A percentile compares a stretch with the other conserved stretches of the same genome.
Conservation (phyloP, 257 asterid species). For the Solanum pinnatisectum region DNA sequence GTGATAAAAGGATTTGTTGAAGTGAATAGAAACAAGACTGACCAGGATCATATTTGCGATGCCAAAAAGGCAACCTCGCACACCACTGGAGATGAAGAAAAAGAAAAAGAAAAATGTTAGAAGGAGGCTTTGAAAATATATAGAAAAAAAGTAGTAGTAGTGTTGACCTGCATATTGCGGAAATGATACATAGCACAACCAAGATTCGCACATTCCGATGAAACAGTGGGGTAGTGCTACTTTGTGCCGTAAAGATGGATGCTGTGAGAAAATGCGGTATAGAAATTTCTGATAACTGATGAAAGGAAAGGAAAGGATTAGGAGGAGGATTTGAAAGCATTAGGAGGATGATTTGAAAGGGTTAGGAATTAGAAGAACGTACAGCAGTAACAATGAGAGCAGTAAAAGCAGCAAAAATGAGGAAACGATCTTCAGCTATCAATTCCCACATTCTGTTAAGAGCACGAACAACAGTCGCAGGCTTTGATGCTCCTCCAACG, state of each 20-base stretch:
- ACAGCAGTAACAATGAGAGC: constrained; percentile 78
- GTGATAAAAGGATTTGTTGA: not conserved
- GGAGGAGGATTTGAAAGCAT: not conserved
- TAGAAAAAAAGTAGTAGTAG: constrained; percentile 2
- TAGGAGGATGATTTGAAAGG: not conserved
- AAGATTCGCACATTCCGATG: constrained; percentile 62
- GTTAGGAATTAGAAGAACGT: constrained; percentile 22
- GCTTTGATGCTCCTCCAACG: constrained; percentile 49
- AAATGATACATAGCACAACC: constrained; percentile 49
- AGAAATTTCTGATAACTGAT: constrained; percentile 73
- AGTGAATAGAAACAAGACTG: constrained; percentile 19
- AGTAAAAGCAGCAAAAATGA: constrained; percentile 60
- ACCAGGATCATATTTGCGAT: constrained; percentile 95
- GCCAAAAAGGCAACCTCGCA: constrained; percentile 80
- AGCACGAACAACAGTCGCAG: constrained; percentile 79
- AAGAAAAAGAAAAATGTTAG: not conserved
- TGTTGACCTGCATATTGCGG: constrained; percentile 93
- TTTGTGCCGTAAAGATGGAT: constrained; percentile 87
- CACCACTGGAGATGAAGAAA: constrained; percentile 52
- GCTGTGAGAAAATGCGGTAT: constrained; percentile 86
- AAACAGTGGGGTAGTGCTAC: constrained; percentile 50
- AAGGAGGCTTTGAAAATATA: not conserved
- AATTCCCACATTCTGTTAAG: constrained; percentile 80
- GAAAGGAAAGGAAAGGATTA: not conserved
- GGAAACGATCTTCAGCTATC: constrained; percentile 77